Evolutionary conservation across 495 filamentous ascomycete genomes (phyloP).

Genomic region (Aspergillus biplanus): DNA sequence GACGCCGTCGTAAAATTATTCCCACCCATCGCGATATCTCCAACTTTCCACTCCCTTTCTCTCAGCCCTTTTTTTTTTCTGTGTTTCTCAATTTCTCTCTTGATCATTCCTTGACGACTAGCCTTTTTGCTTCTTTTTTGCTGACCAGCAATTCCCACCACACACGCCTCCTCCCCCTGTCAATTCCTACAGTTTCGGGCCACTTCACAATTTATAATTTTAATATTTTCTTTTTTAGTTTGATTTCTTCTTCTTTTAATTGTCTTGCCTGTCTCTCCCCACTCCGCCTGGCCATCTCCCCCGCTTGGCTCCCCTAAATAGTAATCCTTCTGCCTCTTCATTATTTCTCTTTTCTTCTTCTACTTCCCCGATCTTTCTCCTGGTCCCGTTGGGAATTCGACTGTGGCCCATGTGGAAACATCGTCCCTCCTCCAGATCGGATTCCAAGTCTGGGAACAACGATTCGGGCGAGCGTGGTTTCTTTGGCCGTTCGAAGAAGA

Average conservation of each 20-base stretch:
- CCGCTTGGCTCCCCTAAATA: slow-evolving; percentile 24
- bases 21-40: slow-evolving; percentile 27
- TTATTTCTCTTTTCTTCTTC: slow-evolving; percentile 18
- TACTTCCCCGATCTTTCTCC: slow-evolving; percentile 24
- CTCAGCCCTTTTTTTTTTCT: slow-evolving; percentile 18
- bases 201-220: slow-evolving; percentile 8
- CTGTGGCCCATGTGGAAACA: slow-evolving; percentile 50
- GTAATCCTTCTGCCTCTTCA: slow-evolving; percentile 13
- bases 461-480: slow-evolving; percentile 41
- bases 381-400: slow-evolving; percentile 27
- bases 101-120: slow-evolving; percentile 7
- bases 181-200: slow-evolving; percentile 19
- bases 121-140: slow-evolving; percentile 5
- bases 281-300: slow-evolving; percentile 15
- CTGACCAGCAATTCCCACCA: slow-evolving; percentile 3
- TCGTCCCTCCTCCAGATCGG: slow-evolving; percentile 49
- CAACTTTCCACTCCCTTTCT: slow-evolving; percentile 21
- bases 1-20: slow-evolving; percentile 33
- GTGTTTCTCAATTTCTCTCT: slow-evolving; percentile 18
- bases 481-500: slow-evolving; percentile 47
- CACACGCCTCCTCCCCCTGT: slow-evolving; percentile 10
- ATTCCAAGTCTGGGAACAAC: slow-evolving; percentile 45
- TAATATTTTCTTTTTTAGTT: neutral
- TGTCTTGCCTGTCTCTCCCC: slow-evolving; percentile 21
- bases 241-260: slow-evolving; percentile 14